Evolutionary conservation across 768 basidiomycete species (phyloP), one percentile per base, ranked within the genome.

Genomic region (Sarcomyxa edulis): DNA sequence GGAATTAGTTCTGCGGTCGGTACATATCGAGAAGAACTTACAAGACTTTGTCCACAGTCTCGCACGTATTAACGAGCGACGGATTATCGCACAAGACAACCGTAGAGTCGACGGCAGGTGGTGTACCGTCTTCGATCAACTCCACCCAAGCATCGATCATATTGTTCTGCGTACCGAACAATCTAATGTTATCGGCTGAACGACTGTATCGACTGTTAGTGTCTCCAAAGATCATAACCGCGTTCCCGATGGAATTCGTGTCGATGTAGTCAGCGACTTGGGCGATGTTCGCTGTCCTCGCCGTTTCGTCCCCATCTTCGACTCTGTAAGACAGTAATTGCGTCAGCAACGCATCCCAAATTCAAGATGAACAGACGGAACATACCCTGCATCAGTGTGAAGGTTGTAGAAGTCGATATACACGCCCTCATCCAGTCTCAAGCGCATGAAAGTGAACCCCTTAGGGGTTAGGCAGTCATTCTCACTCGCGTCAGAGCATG

Each of bases 11-110:
- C n/a, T n/a, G n/a, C n/a, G n/a, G n/a, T n/a, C n/a, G n/a, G n/a
- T n/a, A n/a, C n/a, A n/a, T n/a, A n/a, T n/a, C n/a, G n/a, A n/a
- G n/a, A n/a, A n/a, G n/a, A n/a, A n/a, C n/a, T n/a, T n/a, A n/a
- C n/a, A n/a, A n/a, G n/a, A 60, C 52, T 53, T 65, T 66, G 48
- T 66, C 64, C 15, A 66, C 61, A n/a, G 55, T 56, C 43, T 66
- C 63, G 38, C 64, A 66, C 10, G 58, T 54, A 5, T 51, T 47
- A 48, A 55, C 51, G 37, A 51, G 39, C 4, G 47, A 37, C 10
- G 61, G 58, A 46, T 54, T 51, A 8, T 45, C 40, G 48, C 64
- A 65, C 4, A 60, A 51, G 2, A 62, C 45, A 14, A 52, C 51
- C 22, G 30, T 43, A 4, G 54, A 39, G 20, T 58, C 59, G 7